Percentiles rank a stretch among this genome's conserved stretches.
phyloP scores from a whole-genome alignment of 345 rosid genomes.

The Arabis hirsuta region DNA sequence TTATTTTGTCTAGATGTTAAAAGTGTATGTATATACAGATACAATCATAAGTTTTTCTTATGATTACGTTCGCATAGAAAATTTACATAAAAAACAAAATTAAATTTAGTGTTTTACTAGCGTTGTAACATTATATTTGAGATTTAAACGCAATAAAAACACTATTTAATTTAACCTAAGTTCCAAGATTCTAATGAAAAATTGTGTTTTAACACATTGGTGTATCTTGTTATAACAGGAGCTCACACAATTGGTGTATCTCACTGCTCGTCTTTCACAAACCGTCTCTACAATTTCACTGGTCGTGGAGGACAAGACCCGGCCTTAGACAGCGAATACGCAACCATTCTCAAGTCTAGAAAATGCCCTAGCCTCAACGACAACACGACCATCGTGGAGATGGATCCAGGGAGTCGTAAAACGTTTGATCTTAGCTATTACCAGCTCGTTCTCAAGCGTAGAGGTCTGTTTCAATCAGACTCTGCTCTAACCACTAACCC shows the following conservation, averaged over 20 bases:
- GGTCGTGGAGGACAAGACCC: conserved; percentile 76
- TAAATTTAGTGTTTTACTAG: too few relatives aligned
- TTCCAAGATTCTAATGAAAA: too few relatives aligned
- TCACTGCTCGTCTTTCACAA: conserved; percentile 68
- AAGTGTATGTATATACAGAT: neutral
- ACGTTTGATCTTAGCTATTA: conserved; percentile 82
- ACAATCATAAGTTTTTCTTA: neutral
- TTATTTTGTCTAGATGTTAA: neutral
- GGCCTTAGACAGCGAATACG: conserved; percentile 71
- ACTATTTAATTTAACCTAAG: too few relatives aligned
- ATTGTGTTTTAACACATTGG: too few relatives aligned
- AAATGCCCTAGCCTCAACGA: conserved; percentile 70
- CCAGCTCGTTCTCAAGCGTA: conserved; percentile 58
- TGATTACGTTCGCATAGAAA: neutral
- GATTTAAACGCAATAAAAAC: too few relatives aligned
- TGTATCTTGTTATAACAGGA: conserved; percentile 45
- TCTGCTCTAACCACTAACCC: conserved; percentile 69
- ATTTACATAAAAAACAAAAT: too few relatives aligned
- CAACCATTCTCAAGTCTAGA: conserved; percentile 67
- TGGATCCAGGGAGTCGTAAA: conserved; percentile 84
- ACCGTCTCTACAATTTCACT: conserved; percentile 74
- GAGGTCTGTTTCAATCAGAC: conserved; percentile 82
- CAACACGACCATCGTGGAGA: conserved; percentile 67
- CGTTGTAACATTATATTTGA: too few relatives aligned
- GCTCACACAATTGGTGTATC: conserved; percentile 83